Base-by-base conservation (phyloP, 768 basidiomycete genomes). In the Cyclocybe aegerita region DNA sequence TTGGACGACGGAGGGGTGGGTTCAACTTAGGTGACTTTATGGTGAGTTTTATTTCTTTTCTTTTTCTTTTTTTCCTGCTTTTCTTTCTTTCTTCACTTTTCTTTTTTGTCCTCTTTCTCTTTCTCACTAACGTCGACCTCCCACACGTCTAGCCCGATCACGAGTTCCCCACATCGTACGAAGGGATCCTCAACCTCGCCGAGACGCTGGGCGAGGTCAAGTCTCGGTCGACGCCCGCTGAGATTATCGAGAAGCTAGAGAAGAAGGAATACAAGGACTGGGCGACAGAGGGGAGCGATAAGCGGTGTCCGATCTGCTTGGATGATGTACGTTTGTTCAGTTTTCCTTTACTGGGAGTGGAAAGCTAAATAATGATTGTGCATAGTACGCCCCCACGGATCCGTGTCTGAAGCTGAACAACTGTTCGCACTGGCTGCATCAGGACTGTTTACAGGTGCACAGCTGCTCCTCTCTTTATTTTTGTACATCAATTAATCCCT, bases 371-470 rank as follows among this genome's bases (percentile, higher is more conserved):
- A 6, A n/a, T n/a, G 54, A 15, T 11, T 34, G 39, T 39, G 53
- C 41, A 4, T 47, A 92, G 90, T 93, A 92, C 55, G 68, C 72
- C 46, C 70, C 77, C 2, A 63, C 66, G n/a, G 90, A 91, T 56
- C 58, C 71, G 2, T 77, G 90, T 7, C 73, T 85, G 48, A 88
- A 84, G 56, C 75, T 90, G 5, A 69, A 76, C 17, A 82, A 83
- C 46, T 93, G 90, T 55, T 67, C 81, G 1, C 90, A 93, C 66
- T 93, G 89, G 88, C 67, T 91, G 56, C 90, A 93, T 64, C 81
- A 83, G 60, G 76, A 73, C 14, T 93, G 90, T 70, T 65, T 93
- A 23, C 75, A 86, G 73, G 89, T 89, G 46, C n/a, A 79, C 65
- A 36, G 5, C 23, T 23, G 4, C 23, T 42, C 4, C 17, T 31